phyloP scores from a whole-genome alignment of 495 filamentous ascomycete genomes.

The Lentithecium fluviatile region DNA sequence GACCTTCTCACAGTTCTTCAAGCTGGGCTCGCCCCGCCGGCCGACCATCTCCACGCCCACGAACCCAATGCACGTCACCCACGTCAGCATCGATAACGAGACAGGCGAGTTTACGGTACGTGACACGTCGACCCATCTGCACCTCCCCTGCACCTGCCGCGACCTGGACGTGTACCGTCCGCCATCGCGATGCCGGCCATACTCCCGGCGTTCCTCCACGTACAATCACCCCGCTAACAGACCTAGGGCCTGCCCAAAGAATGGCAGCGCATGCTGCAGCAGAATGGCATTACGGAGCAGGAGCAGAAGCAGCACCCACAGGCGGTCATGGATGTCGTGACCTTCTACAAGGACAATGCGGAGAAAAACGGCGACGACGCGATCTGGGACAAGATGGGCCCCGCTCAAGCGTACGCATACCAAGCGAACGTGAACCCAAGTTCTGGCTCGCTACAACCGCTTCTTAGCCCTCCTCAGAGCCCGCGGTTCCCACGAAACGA shows the following conservation, averaged over 20 bases:
- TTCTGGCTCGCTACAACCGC: constrained; percentile 57
- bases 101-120: constrained; percentile 95
- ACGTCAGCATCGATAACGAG: constrained; percentile 94
- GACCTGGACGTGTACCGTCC: not conserved
- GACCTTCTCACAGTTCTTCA: constrained; percentile 87
- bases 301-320: constrained; percentile 95
- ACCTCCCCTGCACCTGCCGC: not conserved
- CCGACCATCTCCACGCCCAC: constrained; percentile 93
- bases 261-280: constrained; percentile 93
- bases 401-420: constrained; percentile 60
- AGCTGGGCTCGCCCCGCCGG: constrained; percentile 79
- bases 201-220: not conserved
- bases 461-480: constrained; percentile 81
- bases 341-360: constrained; percentile 91
- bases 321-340: constrained; percentile 89
- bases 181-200: not conserved
- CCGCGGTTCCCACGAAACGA: constrained; percentile 90
- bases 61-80: constrained; percentile 96
- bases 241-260: constrained; percentile 87
- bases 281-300: constrained; percentile 93
- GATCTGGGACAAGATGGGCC: constrained; percentile 92
- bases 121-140: constrained; percentile 35
- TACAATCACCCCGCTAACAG: not conserved
- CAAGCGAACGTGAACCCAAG: constrained; percentile 45
- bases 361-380: constrained; percentile 78